Conservation (phyloP, 768 basidiomycete species). For the Grammothele lineata region DNA sequence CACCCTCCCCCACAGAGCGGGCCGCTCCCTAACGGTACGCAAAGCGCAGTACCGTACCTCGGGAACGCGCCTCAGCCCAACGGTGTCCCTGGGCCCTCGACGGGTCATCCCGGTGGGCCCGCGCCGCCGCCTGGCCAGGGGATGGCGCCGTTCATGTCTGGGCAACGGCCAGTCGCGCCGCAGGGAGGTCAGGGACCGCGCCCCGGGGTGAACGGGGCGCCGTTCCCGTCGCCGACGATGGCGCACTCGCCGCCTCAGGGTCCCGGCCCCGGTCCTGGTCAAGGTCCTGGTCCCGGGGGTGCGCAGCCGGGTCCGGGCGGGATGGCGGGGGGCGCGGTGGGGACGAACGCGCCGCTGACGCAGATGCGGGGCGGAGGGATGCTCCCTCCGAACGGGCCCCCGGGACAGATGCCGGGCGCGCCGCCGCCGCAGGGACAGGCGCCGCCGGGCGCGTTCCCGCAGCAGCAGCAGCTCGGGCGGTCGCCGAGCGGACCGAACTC, state of each 20-base stretch:
- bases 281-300: too few relatives aligned
- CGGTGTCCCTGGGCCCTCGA: slow-evolving; percentile 33
- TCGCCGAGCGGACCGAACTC: slow-evolving; percentile 61
- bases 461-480: slow-evolving; percentile 37
- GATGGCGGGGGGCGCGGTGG: slow-evolving; percentile 41
- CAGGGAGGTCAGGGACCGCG: too few relatives aligned
- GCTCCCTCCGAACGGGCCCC: slow-evolving; percentile 44
- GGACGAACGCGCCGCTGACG: slow-evolving; percentile 48
- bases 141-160: too few relatives aligned
- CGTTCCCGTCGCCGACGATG: slow-evolving; percentile 65
- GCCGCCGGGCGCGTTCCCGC: slow-evolving; percentile 36
- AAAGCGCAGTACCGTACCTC: slow-evolving; percentile 14
- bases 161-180: too few relatives aligned
- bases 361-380: slow-evolving; percentile 40
- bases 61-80: slow-evolving; percentile 34
- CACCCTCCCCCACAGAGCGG: neutral
- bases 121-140: slow-evolving; percentile 3
- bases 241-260: slow-evolving; percentile 53
- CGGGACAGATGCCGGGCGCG: slow-evolving; percentile 30
- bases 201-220: slow-evolving; percentile 42
- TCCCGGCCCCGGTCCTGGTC: too few relatives aligned
- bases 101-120: slow-evolving; percentile 4
- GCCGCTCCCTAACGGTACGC: slow-evolving; percentile 20
- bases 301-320: slow-evolving; percentile 27
- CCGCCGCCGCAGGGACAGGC: slow-evolving; percentile 35